These are phyloP conservation scores for Paramarasmius palmivorus DNA, from an alignment of 1,284 basidiomycete species.

Conservation along the genomic window DNA sequence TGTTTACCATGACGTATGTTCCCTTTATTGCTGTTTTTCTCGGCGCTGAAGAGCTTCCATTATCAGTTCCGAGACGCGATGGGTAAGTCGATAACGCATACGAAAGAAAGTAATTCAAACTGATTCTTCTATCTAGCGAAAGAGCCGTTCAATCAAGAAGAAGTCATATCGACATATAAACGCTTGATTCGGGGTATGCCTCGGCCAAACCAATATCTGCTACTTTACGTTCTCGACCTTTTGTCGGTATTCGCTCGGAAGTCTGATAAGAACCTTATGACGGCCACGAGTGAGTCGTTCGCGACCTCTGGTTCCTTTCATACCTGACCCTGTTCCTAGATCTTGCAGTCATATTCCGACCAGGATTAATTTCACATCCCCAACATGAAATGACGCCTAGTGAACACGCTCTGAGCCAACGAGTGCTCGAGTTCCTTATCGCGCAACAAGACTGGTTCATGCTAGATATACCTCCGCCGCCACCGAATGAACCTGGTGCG, in stretches of 20 bases:
- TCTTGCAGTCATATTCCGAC: conserved; percentile 93
- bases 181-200: conserved; percentile 85
- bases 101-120: background rate
- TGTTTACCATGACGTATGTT: conserved; percentile 83
- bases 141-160: conserved; percentile 63
- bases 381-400: conserved; percentile 78
- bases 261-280: conserved; percentile 94
- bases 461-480: conserved; percentile 76
- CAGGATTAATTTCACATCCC: conserved; percentile 88
- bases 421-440: conserved; percentile 94
- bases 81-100: conserved; percentile 43
- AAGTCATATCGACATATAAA: conserved; percentile 79
- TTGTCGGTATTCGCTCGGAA: conserved; percentile 93
- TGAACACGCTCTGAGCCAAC: conserved; percentile 87
- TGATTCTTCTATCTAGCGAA: conserved; percentile 46
- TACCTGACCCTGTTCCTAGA: conserved; percentile 46
- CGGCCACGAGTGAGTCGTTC: conserved; percentile 76
- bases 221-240: conserved; percentile 95
- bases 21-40: conserved; percentile 14
- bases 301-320: conserved; percentile 5
- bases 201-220: conserved; percentile 87
- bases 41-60: conserved; percentile 15
- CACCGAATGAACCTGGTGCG: conserved; percentile 32
- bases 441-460: conserved; percentile 86
- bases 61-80: conserved; percentile 80